These are phyloP conservation scores for Pseudogymnoascus sp. DNA, from an alignment of 2,329 filamentous ascomycete species.

Conservation along the genomic window DNA sequence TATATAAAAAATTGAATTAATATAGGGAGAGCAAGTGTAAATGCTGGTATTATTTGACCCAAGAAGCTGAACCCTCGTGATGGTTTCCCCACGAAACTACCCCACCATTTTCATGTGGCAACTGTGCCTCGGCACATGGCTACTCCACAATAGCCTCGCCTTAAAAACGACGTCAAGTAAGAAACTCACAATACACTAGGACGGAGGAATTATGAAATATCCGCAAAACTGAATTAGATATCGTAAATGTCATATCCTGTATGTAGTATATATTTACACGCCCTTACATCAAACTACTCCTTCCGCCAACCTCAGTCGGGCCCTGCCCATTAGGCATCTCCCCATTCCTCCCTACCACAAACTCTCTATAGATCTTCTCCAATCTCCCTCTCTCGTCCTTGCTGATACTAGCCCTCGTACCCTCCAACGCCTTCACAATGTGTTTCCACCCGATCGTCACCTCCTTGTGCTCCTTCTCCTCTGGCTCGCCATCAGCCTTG, in stretches of 20 bases:
- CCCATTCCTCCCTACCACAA: constrained; percentile 84
- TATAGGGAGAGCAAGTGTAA: not conserved
- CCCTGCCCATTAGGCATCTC: constrained; percentile 94
- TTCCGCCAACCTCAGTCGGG: constrained; percentile 82
- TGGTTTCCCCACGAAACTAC: not conserved
- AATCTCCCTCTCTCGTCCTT: constrained; percentile 67
- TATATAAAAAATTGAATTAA: not conserved
- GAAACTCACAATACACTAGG: not conserved
- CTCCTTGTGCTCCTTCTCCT: constrained; percentile 46
- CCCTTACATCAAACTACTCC: constrained; percentile 81
- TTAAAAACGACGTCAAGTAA: not conserved
- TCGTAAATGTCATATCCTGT: constrained; percentile 5
- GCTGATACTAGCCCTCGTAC: constrained; percentile 77
- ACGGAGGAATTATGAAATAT: not conserved
- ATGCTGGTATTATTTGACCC: not conserved
- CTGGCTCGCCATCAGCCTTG: constrained; percentile 15
- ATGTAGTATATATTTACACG: constrained; percentile 1
- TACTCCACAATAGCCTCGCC: not conserved
- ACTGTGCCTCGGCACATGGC: not conserved
- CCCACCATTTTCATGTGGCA: not conserved
- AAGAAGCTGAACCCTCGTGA: not conserved
- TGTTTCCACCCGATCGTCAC: constrained; percentile 82
- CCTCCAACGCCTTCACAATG: constrained; percentile 67
- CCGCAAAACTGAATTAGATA: constrained; percentile 1
- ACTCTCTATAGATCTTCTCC: constrained; percentile 80